phyloP scores from a whole-genome alignment of 169 alveolate species.

The Cryptosporidium viatorum region DNA sequence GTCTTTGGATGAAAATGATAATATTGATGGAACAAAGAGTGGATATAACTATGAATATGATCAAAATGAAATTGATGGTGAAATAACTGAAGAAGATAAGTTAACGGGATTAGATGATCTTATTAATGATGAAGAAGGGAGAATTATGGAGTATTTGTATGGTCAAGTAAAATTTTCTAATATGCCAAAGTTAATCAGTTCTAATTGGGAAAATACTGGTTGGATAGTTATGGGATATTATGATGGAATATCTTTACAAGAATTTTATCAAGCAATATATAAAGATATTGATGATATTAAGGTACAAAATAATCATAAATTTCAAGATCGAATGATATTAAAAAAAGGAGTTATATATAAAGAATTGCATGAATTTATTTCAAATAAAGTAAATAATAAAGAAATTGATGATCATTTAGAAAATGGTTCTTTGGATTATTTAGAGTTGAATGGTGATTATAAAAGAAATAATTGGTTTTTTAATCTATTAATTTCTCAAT shows the following conservation, averaged over 20 bases:
- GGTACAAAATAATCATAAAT: slow-evolving; percentile 37
- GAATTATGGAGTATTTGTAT: slow-evolving; percentile 42
- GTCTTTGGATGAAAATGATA: slow-evolving; percentile 8
- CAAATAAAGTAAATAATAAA: not conserved
- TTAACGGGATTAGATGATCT: not conserved
- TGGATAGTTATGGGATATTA: slow-evolving; percentile 66
- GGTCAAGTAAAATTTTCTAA: not conserved
- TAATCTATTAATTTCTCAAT: slow-evolving; percentile 33
- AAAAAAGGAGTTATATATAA: slow-evolving; percentile 57
- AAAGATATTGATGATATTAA: slow-evolving; percentile 66
- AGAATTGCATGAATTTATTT: slow-evolving; percentile 32
- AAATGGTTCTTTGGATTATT: not conserved
- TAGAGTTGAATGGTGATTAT: slow-evolving; percentile 4
- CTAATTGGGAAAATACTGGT: slow-evolving; percentile 67
- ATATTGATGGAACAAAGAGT: not conserved
- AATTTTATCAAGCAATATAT: slow-evolving; percentile 30
- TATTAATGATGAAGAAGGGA: slow-evolving; percentile 22
- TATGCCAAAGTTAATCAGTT: slow-evolving; percentile 58
- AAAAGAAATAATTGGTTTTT: slow-evolving; percentile 16
- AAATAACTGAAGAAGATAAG: not conserved
- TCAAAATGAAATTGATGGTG: not conserved
- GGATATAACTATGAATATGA: not conserved
- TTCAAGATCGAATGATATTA: slow-evolving; percentile 55
- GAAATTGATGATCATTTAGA: not conserved
- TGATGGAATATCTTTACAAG: slow-evolving; percentile 67